These are phyloP conservation scores for Lactuca sativa DNA, from an alignment of 129 eudicot genomes.

Conservation along the genomic window DNA sequence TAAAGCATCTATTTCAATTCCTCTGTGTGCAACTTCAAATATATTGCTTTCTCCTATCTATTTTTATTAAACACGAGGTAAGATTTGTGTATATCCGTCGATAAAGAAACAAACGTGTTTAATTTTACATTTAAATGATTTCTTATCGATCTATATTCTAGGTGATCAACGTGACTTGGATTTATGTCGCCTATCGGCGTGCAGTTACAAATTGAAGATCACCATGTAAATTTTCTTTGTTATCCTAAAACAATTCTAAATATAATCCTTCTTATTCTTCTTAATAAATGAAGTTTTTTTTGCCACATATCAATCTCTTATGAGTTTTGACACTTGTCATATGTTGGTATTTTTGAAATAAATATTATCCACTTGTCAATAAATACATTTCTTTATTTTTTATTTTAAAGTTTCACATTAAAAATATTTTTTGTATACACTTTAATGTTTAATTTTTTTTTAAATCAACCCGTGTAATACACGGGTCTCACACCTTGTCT, in stretches of 20 bases:
- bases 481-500: too few relatives aligned
- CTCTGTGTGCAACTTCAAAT: slow-evolving; percentile 6
- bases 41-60: not conserved
- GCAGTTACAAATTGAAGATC: slow-evolving; percentile 34
- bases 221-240: slow-evolving; percentile 20
- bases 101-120: not conserved
- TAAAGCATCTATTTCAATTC: slow-evolving; percentile 20
- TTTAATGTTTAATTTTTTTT: too few relatives aligned
- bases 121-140: not conserved
- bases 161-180: slow-evolving; percentile 14
- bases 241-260: not conserved
- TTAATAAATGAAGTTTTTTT: too few relatives aligned
- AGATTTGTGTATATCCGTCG: not conserved
- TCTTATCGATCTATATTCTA: not conserved
- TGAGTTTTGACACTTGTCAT: too few relatives aligned
- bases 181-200: slow-evolving; percentile 35
- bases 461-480: too few relatives aligned
- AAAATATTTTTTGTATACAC: too few relatives aligned
- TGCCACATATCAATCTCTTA: too few relatives aligned
- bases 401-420: too few relatives aligned
- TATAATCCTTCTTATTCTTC: too few relatives aligned
- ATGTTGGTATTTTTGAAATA: too few relatives aligned
- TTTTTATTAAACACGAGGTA: slow-evolving; percentile 8
- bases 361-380: too few relatives aligned
- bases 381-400: too few relatives aligned